Evolutionary conservation across 2,329 filamentous ascomycete species (phyloP).

Genomic region (Lachnellula suecica): DNA sequence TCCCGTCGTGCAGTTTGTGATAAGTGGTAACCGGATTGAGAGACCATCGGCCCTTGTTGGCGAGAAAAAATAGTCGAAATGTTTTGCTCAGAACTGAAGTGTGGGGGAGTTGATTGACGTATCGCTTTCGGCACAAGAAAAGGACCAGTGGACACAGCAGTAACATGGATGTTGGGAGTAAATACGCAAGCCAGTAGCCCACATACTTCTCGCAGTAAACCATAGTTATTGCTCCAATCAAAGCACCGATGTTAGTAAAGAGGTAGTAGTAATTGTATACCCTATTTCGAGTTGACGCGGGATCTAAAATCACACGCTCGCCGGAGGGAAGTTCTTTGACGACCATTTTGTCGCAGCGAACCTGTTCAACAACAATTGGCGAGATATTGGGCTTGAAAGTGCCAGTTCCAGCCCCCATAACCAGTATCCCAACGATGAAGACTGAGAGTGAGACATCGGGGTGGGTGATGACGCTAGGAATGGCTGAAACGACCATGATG

Average conservation of each 20-base stretch:
- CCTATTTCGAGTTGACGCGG: conserved; percentile 54
- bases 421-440: conserved; percentile 60
- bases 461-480: conserved; percentile 57
- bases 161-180: conserved; percentile 67
- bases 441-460: conserved; percentile 54
- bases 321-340: conserved; percentile 50
- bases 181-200: conserved; percentile 72
- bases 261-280: conserved; percentile 73
- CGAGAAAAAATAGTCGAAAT: conserved; percentile 56
- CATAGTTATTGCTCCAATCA: conserved; percentile 61
- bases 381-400: conserved; percentile 73
- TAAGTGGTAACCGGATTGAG: conserved; percentile 59
- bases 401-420: conserved; percentile 68
- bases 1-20: conserved; percentile 48
- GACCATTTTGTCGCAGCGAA: conserved; percentile 45
- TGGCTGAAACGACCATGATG: conserved; percentile 63
- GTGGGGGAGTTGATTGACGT: conserved; percentile 63
- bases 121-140: conserved; percentile 55
- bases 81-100: conserved; percentile 73
- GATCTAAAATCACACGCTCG: conserved; percentile 60
- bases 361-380: conserved; percentile 62
- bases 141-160: conserved; percentile 61
- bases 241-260: conserved; percentile 66
- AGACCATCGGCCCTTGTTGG: conserved; percentile 63
- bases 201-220: conserved; percentile 75